A percentile compares a stretch with the other conserved stretches of the same genome.
phyloP scores from a whole-genome alignment of 768 basidiomycete species.

The Suillus variegatus region DNA sequence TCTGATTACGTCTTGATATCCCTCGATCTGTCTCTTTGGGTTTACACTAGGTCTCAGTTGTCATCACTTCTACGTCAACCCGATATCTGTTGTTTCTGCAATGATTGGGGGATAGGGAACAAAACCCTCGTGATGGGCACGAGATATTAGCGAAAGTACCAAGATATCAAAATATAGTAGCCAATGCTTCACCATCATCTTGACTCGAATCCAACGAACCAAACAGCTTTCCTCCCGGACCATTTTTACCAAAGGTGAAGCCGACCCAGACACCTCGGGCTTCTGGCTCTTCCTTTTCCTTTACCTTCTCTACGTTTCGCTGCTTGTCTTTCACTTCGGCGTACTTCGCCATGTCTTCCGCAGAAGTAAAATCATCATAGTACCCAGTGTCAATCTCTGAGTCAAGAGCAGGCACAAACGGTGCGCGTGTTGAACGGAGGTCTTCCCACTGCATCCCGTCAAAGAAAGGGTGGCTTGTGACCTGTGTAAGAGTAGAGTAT shows the following conservation, averaged over 20 bases:
- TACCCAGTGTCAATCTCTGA: constrained; percentile 95
- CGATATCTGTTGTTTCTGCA: no score
- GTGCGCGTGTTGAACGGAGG: constrained; percentile 74
- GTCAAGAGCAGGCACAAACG: constrained; percentile 93
- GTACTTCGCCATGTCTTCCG: constrained; percentile 98
- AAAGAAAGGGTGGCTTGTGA: constrained; percentile 86
- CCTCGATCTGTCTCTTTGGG: no score
- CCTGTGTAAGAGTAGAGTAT: constrained; percentile 69
- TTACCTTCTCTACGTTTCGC: constrained; percentile 84
- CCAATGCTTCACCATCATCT: constrained; percentile 51
- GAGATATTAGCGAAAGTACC: no score
- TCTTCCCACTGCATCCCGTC: constrained; percentile 71
- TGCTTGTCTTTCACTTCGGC: constrained; percentile 98
- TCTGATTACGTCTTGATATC: no score
- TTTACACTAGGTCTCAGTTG: no score
- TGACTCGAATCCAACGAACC: constrained; percentile 33
- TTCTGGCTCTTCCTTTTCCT: constrained; percentile 79
- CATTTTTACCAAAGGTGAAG: constrained; percentile 90
- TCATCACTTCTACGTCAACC: no score
- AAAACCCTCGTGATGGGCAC: no score
- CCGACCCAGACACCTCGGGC: constrained; percentile 86
- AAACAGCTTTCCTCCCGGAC: constrained; percentile 49
- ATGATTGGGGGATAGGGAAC: no score
- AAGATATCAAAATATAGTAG: constrained; percentile 54
- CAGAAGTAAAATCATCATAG: constrained; percentile 86